A percentile compares a stretch with the other conserved stretches of the same genome.
Evolutionary conservation across 2,329 filamentous ascomycete species (phyloP).

Genomic region (Sphaerulina musiva): DNA sequence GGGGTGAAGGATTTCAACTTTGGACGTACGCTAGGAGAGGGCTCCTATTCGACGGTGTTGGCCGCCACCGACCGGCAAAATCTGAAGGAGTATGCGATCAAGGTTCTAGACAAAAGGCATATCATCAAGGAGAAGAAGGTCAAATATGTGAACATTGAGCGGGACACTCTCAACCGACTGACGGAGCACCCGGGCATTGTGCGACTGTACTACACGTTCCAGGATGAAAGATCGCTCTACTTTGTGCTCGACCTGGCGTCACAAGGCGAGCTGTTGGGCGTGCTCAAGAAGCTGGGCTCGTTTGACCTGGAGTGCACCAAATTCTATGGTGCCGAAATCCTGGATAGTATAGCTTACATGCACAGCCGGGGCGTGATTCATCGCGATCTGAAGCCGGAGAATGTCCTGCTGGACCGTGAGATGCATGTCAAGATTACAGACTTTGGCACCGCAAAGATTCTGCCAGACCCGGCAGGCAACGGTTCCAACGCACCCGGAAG

Average conservation of each 20-base stretch:
- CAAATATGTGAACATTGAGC: constrained; percentile 99
- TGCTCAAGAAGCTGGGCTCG: constrained; percentile 86
- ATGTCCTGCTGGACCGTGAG: constrained; percentile 86
- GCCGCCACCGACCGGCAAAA: constrained; percentile 90
- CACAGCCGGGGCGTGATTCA: constrained; percentile 93
- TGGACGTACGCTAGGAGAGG: constrained; percentile 82
- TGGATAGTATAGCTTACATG: constrained; percentile 97
- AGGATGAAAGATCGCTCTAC: constrained; percentile 91
- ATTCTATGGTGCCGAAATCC: constrained; percentile 92
- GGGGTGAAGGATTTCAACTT: constrained; percentile 96
- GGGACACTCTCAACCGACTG: constrained; percentile 90
- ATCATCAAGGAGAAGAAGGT: constrained; percentile 99
- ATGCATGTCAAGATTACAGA: constrained; percentile 99
- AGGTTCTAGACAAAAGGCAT: constrained; percentile 94
- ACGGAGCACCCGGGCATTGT: constrained; percentile 97
- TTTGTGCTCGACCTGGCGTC: constrained; percentile 93
- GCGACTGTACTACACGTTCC: constrained; percentile 95
- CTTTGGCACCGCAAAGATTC: constrained; percentile 94
- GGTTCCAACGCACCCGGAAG: constrained; percentile 23
- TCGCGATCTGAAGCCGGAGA: constrained; percentile 93
- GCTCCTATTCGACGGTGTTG: constrained; percentile 94
- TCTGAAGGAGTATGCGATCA: constrained; percentile 93
- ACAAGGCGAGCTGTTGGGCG: constrained; percentile 83
- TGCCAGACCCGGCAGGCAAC: constrained; percentile 50
- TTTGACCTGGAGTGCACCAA: constrained; percentile 92